Conservation (phyloP, 352 stramenopile species). For the Phytophthora colocasiae region DNA sequence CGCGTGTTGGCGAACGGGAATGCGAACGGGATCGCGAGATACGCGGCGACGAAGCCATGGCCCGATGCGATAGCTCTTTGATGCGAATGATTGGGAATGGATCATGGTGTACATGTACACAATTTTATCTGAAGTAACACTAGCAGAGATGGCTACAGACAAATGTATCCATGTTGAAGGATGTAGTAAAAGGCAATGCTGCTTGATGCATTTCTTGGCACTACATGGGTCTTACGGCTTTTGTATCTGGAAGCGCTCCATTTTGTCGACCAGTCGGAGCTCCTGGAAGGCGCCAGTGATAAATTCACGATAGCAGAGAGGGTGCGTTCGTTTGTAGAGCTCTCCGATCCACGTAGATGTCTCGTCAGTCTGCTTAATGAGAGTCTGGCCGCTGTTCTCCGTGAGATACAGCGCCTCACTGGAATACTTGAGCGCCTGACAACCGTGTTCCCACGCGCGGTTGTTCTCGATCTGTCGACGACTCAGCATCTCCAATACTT, state of each 20-base stretch:
- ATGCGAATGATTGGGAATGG: constrained; percentile 8
- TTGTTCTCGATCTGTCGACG: constrained; percentile 50
- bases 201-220: neutral
- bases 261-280: constrained; percentile 46
- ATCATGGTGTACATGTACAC: constrained; percentile 18
- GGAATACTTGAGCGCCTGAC: constrained; percentile 49
- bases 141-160: neutral
- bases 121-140: neutral
- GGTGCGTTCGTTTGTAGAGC: constrained; percentile 59
- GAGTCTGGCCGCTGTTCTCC: constrained; percentile 50
- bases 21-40: constrained; percentile 23
- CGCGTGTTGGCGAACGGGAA: constrained; percentile 17
- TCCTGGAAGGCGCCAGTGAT: constrained; percentile 53
- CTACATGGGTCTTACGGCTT: constrained; percentile 4
- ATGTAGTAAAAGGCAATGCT: too few relatives aligned
- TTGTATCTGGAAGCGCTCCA: constrained; percentile 36
- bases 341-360: constrained; percentile 52
- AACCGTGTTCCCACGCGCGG: constrained; percentile 55
- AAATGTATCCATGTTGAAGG: too few relatives aligned
- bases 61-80: neutral
- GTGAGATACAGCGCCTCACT: constrained; percentile 50
- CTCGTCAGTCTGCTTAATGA: constrained; percentile 54
- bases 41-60: constrained; percentile 35
- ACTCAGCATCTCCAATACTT: constrained; percentile 58
- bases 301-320: constrained; percentile 58